Percentiles rank a stretch among this genome's conserved stretches.
Evolutionary conservation across 2,329 filamentous ascomycete species (phyloP).

Genomic region (Tolypocladium cylindrosporum): DNA sequence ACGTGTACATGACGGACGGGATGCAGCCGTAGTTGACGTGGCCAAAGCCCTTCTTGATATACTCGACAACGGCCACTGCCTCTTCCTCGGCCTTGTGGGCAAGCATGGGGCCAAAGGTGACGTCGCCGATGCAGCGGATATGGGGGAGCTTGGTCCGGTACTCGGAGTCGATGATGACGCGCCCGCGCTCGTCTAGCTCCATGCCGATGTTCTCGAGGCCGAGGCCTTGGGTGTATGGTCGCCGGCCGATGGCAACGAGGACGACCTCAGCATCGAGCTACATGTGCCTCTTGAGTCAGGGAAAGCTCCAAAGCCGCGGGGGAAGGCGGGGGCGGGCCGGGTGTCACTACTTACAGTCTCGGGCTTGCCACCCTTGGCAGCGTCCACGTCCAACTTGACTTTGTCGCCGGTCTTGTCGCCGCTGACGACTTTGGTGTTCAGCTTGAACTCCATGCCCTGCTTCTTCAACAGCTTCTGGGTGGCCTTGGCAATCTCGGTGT

Average conservation of each 20-base stretch:
- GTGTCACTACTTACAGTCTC: slow-evolving; percentile 57
- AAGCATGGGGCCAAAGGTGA: slow-evolving; percentile 96
- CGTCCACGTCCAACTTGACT: slow-evolving; percentile 76
- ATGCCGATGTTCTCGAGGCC: slow-evolving; percentile 90
- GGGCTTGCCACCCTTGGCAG: slow-evolving; percentile 91
- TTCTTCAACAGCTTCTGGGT: slow-evolving; percentile 89
- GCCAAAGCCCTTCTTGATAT: slow-evolving; percentile 94
- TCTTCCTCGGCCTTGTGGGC: slow-evolving; percentile 99
- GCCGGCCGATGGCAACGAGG: slow-evolving; percentile 90
- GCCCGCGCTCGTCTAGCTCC: slow-evolving; percentile 85
- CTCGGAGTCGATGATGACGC: slow-evolving; percentile 94
- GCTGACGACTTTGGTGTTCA: slow-evolving; percentile 85
- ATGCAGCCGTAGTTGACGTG: slow-evolving; percentile 99
- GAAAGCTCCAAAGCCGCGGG: neutral
- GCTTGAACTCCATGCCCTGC: slow-evolving; percentile 98
- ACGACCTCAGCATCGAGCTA: slow-evolving; percentile 91
- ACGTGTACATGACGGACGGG: slow-evolving; percentile 98
- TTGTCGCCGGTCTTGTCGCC: slow-evolving; percentile 72
- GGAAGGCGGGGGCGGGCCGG: neutral
- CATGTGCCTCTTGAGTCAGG: neutral
- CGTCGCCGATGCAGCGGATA: slow-evolving; percentile 93
- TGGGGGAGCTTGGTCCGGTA: slow-evolving; percentile 97
- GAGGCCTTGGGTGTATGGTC: slow-evolving; percentile 86
- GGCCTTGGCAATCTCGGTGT: slow-evolving; percentile 82
- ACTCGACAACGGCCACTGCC: slow-evolving; percentile 87